Evolutionary conservation across 306 rosid genomes (phyloP).

Genomic region (Lupinus albus): DNA sequence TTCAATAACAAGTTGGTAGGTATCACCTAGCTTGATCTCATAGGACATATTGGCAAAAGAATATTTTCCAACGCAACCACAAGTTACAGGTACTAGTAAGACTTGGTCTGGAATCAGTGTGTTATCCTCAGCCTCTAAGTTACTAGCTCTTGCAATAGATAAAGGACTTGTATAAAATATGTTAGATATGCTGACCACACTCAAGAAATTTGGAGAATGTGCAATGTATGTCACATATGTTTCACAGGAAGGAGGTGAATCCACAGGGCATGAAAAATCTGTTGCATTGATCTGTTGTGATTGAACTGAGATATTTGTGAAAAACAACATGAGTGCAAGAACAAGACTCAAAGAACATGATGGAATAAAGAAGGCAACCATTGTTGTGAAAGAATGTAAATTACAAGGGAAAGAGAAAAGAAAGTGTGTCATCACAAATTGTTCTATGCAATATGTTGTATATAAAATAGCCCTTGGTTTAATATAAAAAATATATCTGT

Average conservation of each 20-base stretch:
- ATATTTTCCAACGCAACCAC: constrained; percentile 60
- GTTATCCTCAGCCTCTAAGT: constrained; percentile 37
- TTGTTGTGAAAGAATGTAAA: constrained; percentile 32
- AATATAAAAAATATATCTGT: constrained; percentile 11
- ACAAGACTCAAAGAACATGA: constrained; percentile 29
- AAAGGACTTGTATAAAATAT: constrained; percentile 58
- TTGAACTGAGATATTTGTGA: constrained; percentile 46
- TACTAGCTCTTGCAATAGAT: constrained; percentile 68
- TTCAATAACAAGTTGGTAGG: constrained; percentile 46
- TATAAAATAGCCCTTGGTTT: constrained; percentile 32
- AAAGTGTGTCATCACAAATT: constrained; percentile 6
- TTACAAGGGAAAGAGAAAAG: constrained; percentile 10
- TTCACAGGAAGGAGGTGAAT: constrained; percentile 54
- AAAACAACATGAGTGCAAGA: constrained; percentile 46
- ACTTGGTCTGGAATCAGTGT: constrained; percentile 52
- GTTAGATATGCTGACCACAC: constrained; percentile 55
- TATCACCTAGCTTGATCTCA: constrained; percentile 53
- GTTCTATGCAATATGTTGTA: constrained; percentile 29
- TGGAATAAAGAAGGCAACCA: constrained; percentile 52
- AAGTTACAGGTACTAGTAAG: constrained; percentile 66
- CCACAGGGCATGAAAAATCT: constrained; percentile 59
- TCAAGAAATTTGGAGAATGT: constrained; percentile 50
- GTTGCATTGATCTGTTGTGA: constrained; percentile 39
- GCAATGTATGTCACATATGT: constrained; percentile 70
- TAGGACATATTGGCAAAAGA: constrained; percentile 65